A percentile compares a stretch with the other conserved stretches of the same genome.
Evolutionary conservation across 805 yeast genomes (phyloP).

Genomic region (Pichia occidentalis): DNA sequence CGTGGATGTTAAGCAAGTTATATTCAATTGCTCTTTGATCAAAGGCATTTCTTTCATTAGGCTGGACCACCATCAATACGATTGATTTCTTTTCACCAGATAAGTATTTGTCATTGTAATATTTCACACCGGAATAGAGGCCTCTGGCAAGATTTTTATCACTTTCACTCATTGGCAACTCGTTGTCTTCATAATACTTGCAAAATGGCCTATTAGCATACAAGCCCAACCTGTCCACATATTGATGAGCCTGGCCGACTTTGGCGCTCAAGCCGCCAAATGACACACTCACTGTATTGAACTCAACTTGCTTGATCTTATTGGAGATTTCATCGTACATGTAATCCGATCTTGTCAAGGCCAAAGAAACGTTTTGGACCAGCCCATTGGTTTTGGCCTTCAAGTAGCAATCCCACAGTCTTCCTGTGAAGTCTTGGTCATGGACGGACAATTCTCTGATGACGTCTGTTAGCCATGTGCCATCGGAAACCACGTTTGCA

Average conservation of each 20-base stretch:
- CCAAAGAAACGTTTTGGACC: conserved; percentile 64
- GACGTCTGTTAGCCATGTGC: conserved; percentile 56
- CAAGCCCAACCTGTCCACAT: conserved; percentile 51
- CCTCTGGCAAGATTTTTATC: conserved; percentile 57
- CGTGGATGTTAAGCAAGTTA: conserved; percentile 48
- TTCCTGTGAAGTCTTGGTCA: conserved; percentile 79
- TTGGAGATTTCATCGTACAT: conserved; percentile 52
- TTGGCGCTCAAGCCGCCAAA: conserved; percentile 86
- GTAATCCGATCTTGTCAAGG: conserved; percentile 87
- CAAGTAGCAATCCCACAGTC: conserved; percentile 54
- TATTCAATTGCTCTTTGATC: conserved; percentile 88
- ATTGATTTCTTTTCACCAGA: conserved; percentile 36
- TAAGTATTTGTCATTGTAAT: conserved; percentile 37
- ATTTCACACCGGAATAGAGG: conserved; percentile 55
- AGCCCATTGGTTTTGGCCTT: conserved; percentile 43
- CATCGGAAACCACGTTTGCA: conserved; percentile 52
- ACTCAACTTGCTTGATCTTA: conserved; percentile 85
- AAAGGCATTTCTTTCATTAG: conserved; percentile 79
- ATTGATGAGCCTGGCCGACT: conserved; percentile 70
- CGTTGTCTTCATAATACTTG: conserved; percentile 40
- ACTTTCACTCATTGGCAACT: conserved; percentile 62
- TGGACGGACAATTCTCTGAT: conserved; percentile 47
- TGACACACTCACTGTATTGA: conserved; percentile 92
- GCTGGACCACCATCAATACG: conserved; percentile 75
- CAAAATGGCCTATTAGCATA: conserved; percentile 39